phyloP scores from a whole-genome alignment of 164 flowering plant genomes.

The Nymphaea colorata region DNA sequence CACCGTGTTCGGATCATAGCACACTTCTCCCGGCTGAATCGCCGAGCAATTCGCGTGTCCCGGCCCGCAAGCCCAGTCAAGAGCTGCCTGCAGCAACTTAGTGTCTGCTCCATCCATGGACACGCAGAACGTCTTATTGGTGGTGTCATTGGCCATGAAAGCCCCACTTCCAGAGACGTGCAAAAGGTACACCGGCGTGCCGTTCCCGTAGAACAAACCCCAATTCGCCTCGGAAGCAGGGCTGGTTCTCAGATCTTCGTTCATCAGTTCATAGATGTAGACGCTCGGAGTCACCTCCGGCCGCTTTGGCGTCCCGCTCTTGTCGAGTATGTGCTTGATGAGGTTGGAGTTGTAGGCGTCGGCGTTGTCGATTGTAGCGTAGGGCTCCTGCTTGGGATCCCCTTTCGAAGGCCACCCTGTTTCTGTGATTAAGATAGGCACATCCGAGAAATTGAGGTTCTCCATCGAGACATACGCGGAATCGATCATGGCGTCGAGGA shows the following conservation, averaged over 20 bases:
- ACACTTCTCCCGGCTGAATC: constrained; percentile 85
- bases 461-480: constrained; percentile 77
- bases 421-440: constrained; percentile 71
- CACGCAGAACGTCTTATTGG: constrained; percentile 79
- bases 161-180: constrained; percentile 74
- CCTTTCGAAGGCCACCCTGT: constrained; percentile 92
- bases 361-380: constrained; percentile 80
- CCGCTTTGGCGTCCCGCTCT: constrained; percentile 70
- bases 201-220: constrained; percentile 78
- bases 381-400: constrained; percentile 61
- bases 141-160: constrained; percentile 84
- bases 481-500: constrained; percentile 89
- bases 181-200: constrained; percentile 70
- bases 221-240: constrained; percentile 81
- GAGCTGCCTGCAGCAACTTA: constrained; percentile 70
- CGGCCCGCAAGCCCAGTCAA: constrained; percentile 99
- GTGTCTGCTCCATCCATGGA: constrained; percentile 60
- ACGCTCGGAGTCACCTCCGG: constrained; percentile 85
- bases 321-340: constrained; percentile 63
- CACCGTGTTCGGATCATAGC: constrained; percentile 81
- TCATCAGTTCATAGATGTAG: constrained; percentile 78
- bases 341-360: constrained; percentile 80
- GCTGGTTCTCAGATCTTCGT: constrained; percentile 74
- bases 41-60: constrained; percentile 86
- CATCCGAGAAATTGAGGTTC: constrained; percentile 70